Base-by-base conservation (phyloP, 2,329 filamentous ascomycete species). In the Rhytidhysteron rufulum region DNA sequence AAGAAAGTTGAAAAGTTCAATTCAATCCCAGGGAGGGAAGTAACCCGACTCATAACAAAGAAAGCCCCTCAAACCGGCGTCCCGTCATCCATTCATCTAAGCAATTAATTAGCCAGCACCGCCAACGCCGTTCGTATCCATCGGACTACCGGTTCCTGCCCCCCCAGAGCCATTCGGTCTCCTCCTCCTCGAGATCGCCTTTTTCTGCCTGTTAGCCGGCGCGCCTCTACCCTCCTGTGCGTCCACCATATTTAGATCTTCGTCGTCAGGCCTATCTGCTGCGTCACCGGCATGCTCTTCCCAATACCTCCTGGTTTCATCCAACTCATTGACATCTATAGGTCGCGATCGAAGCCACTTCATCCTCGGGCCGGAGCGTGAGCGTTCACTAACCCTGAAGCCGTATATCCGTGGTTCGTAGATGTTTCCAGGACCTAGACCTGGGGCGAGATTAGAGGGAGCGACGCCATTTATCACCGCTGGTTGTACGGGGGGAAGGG, bases 321-420 rank as follows among this genome's bases (percentile, higher is more conserved):
- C 89, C 36, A 97, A 73, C 54, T 95, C 86, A 31, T 76, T 82
- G 40, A 95, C 75, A 57, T 95, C 81, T 11, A 75, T 73, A 0
- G 93, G 93, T 60, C 89, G 85, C 67, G 85, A 83, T 51, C 93
- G 82, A 54, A 98, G 72, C 93, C 93, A 98, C 63, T 90, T 89
- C 93, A 98, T 98, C 45, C 93, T 79, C 10, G 93, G 93, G 0
- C 93, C 93, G 18, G 87, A 89, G 51, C 86, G 82, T 31, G 93
- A 88, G 42, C 90, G 77, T 67, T 97, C 93, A 15, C 87, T 91
- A 17, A 98, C 93, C 46, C 86, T 81, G 72, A 98, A 98, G 20
- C 93, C 93, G 68, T 97, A 98, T 63, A 98, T 97, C 52, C 84
- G 86, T 43, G 93, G 89, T 62, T 96, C 88, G 68, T 97, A 97